Evolutionary conservation across 1,284 basidiomycete genomes (phyloP).

Genomic region (Moesziomyces sp.): DNA sequence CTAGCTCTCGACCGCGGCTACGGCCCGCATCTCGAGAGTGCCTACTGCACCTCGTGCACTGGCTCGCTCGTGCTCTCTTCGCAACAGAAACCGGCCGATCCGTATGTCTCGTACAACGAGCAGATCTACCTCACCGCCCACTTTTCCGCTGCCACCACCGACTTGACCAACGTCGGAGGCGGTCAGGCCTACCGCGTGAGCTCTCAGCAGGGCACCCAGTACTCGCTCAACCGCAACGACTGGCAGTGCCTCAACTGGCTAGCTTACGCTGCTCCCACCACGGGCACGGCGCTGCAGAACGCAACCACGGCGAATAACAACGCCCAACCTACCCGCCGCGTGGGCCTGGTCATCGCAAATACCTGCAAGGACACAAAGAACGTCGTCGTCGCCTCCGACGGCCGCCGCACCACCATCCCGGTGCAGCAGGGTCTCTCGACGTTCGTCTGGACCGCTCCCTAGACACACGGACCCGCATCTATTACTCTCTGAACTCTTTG

Average conservation of each 20-base stretch:
- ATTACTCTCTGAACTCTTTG: background rate
- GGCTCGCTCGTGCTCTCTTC: slow-evolving; percentile 41
- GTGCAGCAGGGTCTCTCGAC: slow-evolving; percentile 38
- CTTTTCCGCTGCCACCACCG: slow-evolving; percentile 40
- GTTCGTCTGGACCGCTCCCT: slow-evolving; percentile 53
- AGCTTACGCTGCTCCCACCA: slow-evolving; percentile 44
- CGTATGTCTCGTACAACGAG: slow-evolving; percentile 36
- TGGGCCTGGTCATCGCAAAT: slow-evolving; percentile 45
- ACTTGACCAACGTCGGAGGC: slow-evolving; percentile 45
- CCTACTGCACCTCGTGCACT: slow-evolving; percentile 47
- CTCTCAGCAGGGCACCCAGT: slow-evolving; percentile 11
- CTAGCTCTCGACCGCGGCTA: slow-evolving; percentile 42
- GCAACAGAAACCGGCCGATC: slow-evolving; percentile 23
- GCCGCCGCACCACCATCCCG: slow-evolving; percentile 25
- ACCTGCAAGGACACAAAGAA: slow-evolving; percentile 33
- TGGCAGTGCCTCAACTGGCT: slow-evolving; percentile 36
- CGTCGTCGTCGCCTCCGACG: slow-evolving; percentile 34
- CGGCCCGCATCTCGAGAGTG: slow-evolving; percentile 38
- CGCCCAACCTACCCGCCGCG: slow-evolving; percentile 18
- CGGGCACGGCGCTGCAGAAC: slow-evolving; percentile 2
- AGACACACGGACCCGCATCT: background rate
- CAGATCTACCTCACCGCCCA: slow-evolving; percentile 47
- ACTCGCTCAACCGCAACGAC: slow-evolving; percentile 12
- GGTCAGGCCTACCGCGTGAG: slow-evolving; percentile 32
- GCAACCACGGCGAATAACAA: slow-evolving; percentile 11